Conservation (phyloP, 495 filamentous ascomycete genomes). For the Penicilliopsis zonata region DNA sequence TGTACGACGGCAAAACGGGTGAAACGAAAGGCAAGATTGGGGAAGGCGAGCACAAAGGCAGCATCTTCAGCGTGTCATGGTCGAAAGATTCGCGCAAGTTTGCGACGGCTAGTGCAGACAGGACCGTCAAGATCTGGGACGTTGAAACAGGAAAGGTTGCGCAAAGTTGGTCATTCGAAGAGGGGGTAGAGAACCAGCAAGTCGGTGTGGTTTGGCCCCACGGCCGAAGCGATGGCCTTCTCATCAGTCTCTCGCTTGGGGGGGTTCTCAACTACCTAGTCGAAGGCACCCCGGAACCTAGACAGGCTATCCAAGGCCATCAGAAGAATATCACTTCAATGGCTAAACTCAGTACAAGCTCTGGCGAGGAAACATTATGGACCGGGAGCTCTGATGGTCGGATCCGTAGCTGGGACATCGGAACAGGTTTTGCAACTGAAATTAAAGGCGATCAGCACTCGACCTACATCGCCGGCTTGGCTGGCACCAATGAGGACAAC, state of each 20-base stretch:
- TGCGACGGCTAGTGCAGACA: slow-evolving; percentile 85
- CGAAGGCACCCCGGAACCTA: slow-evolving; percentile 54
- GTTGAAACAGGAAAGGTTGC: slow-evolving; percentile 62
- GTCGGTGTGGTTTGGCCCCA: slow-evolving; percentile 89
- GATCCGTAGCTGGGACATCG: slow-evolving; percentile 69
- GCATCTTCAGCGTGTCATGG: slow-evolving; percentile 89
- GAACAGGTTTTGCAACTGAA: slow-evolving; percentile 49
- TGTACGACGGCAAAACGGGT: slow-evolving; percentile 92
- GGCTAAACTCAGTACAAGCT: slow-evolving; percentile 32
- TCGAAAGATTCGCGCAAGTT: slow-evolving; percentile 77
- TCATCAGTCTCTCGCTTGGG: slow-evolving; percentile 78
- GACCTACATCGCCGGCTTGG: slow-evolving; percentile 71
- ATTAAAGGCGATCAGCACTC: slow-evolving; percentile 71
- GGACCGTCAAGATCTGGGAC: slow-evolving; percentile 44
- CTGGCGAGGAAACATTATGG: slow-evolving; percentile 46
- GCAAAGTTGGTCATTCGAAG: slow-evolving; percentile 75
- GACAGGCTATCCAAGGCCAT: slow-evolving; percentile 73
- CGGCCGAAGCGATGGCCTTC: slow-evolving; percentile 67
- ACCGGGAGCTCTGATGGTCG: slow-evolving; percentile 88
- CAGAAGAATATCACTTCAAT: slow-evolving; percentile 84
- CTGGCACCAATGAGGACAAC: slow-evolving; percentile 37
- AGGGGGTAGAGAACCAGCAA: slow-evolving; percentile 71
- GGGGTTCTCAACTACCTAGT: slow-evolving; percentile 86
- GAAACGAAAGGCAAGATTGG: slow-evolving; percentile 67
- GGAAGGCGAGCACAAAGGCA: slow-evolving; percentile 77